A percentile compares a stretch with the other conserved stretches of the same genome.
These are phyloP conservation scores for Exidia glandulosa DNA, from an alignment of 768 basidiomycete species.

Conservation along the genomic window DNA sequence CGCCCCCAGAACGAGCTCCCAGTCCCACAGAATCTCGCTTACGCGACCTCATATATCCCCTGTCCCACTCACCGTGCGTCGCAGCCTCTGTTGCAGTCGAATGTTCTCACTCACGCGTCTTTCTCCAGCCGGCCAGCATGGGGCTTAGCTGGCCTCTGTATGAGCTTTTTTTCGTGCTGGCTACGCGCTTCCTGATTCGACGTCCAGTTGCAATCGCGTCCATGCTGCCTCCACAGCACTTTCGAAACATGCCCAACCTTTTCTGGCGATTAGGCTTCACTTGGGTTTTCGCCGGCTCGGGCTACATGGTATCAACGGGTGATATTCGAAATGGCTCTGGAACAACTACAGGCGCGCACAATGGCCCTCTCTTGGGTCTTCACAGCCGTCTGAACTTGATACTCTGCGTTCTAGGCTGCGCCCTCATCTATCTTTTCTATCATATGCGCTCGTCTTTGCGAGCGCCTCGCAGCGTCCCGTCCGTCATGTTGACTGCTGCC, in stretches of 20 bases:
- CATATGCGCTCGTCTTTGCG: not conserved
- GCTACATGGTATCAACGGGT: conserved; percentile 29
- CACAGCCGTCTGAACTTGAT: not conserved
- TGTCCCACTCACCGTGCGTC: not conserved
- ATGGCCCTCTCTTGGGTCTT: not conserved
- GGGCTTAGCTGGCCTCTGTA: not conserved
- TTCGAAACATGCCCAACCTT: not conserved
- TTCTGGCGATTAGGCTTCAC: conserved; percentile 29
- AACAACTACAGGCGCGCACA: conserved; percentile 25
- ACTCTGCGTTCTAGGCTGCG: not conserved
- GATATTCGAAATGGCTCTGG: conserved; percentile 35
- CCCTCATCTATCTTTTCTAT: not conserved
- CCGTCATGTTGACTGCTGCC: not conserved
- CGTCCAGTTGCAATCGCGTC: not conserved
- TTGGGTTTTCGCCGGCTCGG: conserved; percentile 32
- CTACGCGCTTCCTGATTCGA: not conserved
- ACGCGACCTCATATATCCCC: not conserved
- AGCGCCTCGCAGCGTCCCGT: not conserved
- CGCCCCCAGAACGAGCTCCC: not conserved
- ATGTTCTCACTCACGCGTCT: not conserved
- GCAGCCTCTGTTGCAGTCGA: not conserved
- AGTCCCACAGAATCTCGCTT: not conserved
- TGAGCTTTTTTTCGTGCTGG: not conserved
- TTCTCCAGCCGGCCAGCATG: not conserved
- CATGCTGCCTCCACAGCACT: not conserved